Evolutionary conservation across 2,329 filamentous ascomycete species (phyloP), one percentile per base, ranked within the genome.

Genomic region (Podosphaera fusca): DNA sequence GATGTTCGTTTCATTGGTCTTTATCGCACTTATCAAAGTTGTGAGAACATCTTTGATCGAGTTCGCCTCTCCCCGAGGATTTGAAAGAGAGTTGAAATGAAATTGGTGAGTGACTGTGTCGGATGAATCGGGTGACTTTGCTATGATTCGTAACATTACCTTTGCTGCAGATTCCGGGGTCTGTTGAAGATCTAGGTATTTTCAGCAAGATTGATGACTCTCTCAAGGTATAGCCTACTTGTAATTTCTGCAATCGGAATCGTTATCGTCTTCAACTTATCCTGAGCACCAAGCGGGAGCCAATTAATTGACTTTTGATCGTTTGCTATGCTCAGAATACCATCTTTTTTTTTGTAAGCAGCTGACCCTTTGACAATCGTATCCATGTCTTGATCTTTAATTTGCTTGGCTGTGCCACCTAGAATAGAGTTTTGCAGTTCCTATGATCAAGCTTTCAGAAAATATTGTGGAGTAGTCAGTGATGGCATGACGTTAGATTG

Each of bases 291-390:
- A 56, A 79, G 75, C 8, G 87, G 85, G 36, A 81, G 86, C 90
- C 90, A 98, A 68, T 80, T 83, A 60, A 96, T 79, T 42, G 76
- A 80, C 65, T 78, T 79, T 65, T 80, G 76, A 69, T 95, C 87
- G 58, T 77, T 73, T 14, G 85, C 81, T 63, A 96, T 75, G 33
- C 80, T 79, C 65, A 98, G 73, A 59, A 79, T 79, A 68, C 92
- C 92, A 74, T 96, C 86, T 70, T 94, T 92, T 75, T 96, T 98
- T 73, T 95, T 96, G 76, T 92, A 96, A 58, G 82, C 75, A 56
- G 84, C 82, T 61, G 77, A 79, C 59, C 82, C 86, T 57, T 62
- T 64, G 42, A 65, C 57, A 50, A 58, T 47, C 14, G 59, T 55
- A 7, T 61, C 60, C 55, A 60, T 61, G 1, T 21, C 21, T 21